Percentiles rank a stretch among this genome's conserved stretches.
phyloP scores from a whole-genome alignment of 805 yeast species.

The Pichia scutulata region DNA sequence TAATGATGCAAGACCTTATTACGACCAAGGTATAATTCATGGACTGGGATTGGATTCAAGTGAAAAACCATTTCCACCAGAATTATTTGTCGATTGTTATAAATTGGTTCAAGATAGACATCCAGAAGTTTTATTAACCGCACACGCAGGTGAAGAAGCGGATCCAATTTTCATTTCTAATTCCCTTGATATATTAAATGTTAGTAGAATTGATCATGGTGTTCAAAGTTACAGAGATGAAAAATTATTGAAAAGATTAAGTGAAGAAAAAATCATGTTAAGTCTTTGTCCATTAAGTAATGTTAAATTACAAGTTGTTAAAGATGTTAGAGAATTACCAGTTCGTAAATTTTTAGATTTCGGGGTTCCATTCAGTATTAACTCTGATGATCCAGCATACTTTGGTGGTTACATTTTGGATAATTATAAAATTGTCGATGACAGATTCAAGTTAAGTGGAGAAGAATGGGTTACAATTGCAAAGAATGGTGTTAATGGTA shows the following conservation, averaged over 20 bases:
- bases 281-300: slow-evolving; percentile 76
- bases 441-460: slow-evolving; percentile 53
- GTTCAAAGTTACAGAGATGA: slow-evolving; percentile 53
- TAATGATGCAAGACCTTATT: slow-evolving; percentile 42
- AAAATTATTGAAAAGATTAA: slow-evolving; percentile 48
- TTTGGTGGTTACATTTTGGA: slow-evolving; percentile 81
- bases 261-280: slow-evolving; percentile 47
- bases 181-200: slow-evolving; percentile 52
- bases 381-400: slow-evolving; percentile 76
- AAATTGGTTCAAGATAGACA: slow-evolving; percentile 36
- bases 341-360: slow-evolving; percentile 50
- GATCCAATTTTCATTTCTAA: slow-evolving; percentile 58
- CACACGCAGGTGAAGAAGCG: slow-evolving; percentile 90
- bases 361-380: slow-evolving; percentile 64
- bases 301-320: slow-evolving; percentile 66
- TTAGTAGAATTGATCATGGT: slow-evolving; percentile 76
- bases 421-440: slow-evolving; percentile 61
- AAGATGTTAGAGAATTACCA: slow-evolving; percentile 61
- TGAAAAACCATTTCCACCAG: slow-evolving; percentile 74
- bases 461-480: slow-evolving; percentile 61
- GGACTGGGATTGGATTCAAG: slow-evolving; percentile 81
- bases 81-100: slow-evolving; percentile 59
- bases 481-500: slow-evolving; percentile 57
- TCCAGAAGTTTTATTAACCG: slow-evolving; percentile 58
- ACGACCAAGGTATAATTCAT: slow-evolving; percentile 50